Base-by-base conservation (phyloP, 148 eudicot species). In the Salicornia ramosissima region DNA sequence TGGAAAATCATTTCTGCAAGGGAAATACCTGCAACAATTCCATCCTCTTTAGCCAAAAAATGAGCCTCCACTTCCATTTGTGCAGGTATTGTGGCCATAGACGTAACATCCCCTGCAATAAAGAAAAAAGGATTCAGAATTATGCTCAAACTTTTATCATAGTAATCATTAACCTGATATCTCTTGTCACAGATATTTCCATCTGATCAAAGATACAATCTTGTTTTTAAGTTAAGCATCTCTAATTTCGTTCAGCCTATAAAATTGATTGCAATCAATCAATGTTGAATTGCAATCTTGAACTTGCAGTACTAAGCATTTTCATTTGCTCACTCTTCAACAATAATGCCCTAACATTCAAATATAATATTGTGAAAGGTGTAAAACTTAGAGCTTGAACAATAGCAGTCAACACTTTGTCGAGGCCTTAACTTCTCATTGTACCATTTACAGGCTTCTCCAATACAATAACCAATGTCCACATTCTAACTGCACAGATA, bases 1-100 rank as follows among this genome's bases (percentile, higher is more conserved):
- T 74, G 69, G 64, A 92, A 92, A 59, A 90, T 77, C 93, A 90
- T 90, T 76, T 90, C 96, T n/a, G 94, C 91, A 75, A 92, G 89
- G 67, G 94, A 80, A 74, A 88, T 85, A 25, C 97, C 97, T 28
- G 96, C 97, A 39, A 92, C 25, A 46, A 86, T 75, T 68, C 97
- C 97, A 83, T 92, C 88, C 75, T 92, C 97, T 79, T 92, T 92
- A 53, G 94, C 91, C 77, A 92, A 65, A 71, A 92, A 92, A 72
- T 83, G 78, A 73, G 97, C 97, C 86, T 92, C 96, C 53, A 82
- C 96, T 82, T 90, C 91, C 94, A 92, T 86, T 60, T 78, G 81
- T 73, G 74, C 74, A 15, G 97, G 97, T 80, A 90, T 88, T 31
- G 91, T 92, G 64, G 97, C 97, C 85, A 85, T 72, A 74, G 91